Percentiles rank a stretch among this genome's conserved stretches.
These are phyloP conservation scores for Lactarius sp. DNA, from an alignment of 768 basidiomycete species.

Conservation along the genomic window DNA sequence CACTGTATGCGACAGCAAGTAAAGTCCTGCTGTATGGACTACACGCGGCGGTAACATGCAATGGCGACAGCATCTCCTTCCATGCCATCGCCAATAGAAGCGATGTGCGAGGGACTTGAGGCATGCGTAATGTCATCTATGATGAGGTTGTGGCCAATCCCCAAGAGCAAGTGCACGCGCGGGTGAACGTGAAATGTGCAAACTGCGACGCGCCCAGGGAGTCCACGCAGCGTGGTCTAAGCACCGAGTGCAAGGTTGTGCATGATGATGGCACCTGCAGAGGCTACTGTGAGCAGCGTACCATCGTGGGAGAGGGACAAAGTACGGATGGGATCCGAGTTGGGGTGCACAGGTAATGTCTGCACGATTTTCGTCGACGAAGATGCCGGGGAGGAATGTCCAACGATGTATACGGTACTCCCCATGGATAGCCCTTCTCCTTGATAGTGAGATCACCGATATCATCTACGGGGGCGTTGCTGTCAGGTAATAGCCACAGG, in stretches of 20 bases:
- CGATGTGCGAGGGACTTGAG: slow-evolving; percentile 48
- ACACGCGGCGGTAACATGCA: too few species aligned
- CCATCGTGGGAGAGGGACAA: slow-evolving; percentile 57
- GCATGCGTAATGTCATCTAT: slow-evolving; percentile 63
- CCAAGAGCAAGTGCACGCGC: slow-evolving; percentile 43
- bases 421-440: slow-evolving; percentile 25
- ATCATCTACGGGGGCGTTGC: slow-evolving; percentile 7
- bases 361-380: slow-evolving; percentile 38
- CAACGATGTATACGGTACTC: slow-evolving; percentile 47
- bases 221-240: slow-evolving; percentile 50
- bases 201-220: slow-evolving; percentile 41
- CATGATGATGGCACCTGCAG: slow-evolving; percentile 49
- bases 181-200: slow-evolving; percentile 61
- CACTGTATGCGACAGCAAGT: too few species aligned
- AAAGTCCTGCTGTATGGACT: too few species aligned
- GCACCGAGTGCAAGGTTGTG: slow-evolving; percentile 54
- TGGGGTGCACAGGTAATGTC: slow-evolving; percentile 50
- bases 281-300: slow-evolving; percentile 53
- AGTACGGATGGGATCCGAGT: slow-evolving; percentile 38
- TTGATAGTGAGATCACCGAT: too few species aligned
- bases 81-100: slow-evolving; percentile 45
- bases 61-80: too few species aligned
- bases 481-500: slow-evolving; percentile 37
- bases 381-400: slow-evolving; percentile 35
- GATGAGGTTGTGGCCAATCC: slow-evolving; percentile 38